Evolutionary conservation across 2,329 filamentous ascomycete species (phyloP), one percentile per base, ranked within the genome.

Genomic region (Trichoderma polysporum): DNA sequence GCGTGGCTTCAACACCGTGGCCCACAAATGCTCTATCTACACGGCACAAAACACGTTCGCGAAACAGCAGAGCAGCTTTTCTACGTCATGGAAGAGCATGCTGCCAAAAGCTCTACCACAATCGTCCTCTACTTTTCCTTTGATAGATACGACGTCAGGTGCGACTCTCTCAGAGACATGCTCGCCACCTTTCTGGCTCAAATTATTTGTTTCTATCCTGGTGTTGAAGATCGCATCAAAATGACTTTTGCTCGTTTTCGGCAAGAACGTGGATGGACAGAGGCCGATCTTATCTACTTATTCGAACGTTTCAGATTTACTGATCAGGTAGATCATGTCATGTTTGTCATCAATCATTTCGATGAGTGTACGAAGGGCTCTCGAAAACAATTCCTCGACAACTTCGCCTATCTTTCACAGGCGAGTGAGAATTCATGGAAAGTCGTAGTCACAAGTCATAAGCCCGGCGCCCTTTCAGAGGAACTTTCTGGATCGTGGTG

Each of bases 331-430:
- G 65, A 67, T 0, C 52, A 67, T n/a, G 66, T 67, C 58, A 69
- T 69, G 65, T 62, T 67, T 33, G 67, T 69, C 3, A 67, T 69
- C 13, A 67, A 69, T 19, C 39, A 69, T 9, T 69, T 69, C 45
- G 67, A 69, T 35, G 67, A 69, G 25, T 69, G 67, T 33, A 67
- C 67, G 6, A 67, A 69, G 53, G 67, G 64, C 13, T 69, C 67
- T 25, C 67, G 49, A 8, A 69, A 69, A 31, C 41, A 63, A 27
- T 67, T 69, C 27, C 37, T 69, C 29, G 65, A 69, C 13, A 67
- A 64, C 45, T 64, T 69, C n/a, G 47, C 33, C 37, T 57, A 67
- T n/a, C 35, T 66, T 25, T 63, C 64, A 15, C 57, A 59, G 4
- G 57, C 64, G 6, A 67, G 64, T 17, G 67, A 69, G 60, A 49